Conservation (phyloP, 2,329 filamentous ascomycete species). For the Harringtonia lauricola region DNA sequence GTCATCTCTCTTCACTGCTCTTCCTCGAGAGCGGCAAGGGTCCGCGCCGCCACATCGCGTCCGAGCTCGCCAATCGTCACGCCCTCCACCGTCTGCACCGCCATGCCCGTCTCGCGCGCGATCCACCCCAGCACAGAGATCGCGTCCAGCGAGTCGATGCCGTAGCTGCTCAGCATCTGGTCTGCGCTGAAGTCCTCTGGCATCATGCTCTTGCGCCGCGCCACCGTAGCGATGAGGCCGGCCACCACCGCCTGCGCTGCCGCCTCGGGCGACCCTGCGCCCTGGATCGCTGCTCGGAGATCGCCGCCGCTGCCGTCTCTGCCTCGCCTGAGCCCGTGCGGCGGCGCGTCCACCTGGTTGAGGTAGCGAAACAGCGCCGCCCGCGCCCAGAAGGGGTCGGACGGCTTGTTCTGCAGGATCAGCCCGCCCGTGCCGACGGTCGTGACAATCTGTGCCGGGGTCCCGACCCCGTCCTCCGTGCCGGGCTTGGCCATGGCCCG, state of each 20-base stretch:
- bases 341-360: constrained; percentile 34
- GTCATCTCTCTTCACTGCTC: neutral
- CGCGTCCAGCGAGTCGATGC: constrained; percentile 15
- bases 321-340: constrained; percentile 2
- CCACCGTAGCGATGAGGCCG: constrained; percentile 10
- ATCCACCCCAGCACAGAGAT: constrained; percentile 14
- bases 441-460: constrained; percentile 37
- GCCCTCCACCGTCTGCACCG: constrained; percentile 12
- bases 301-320: neutral
- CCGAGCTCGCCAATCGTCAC: constrained; percentile 10
- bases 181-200: constrained; percentile 9
- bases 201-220: constrained; percentile 12
- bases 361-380: constrained; percentile 37
- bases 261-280: neutral
- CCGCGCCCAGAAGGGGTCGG: constrained; percentile 43
- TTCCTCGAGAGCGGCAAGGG: neutral
- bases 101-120: constrained; percentile 11
- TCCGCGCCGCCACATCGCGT: constrained; percentile 5
- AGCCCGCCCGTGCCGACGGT: constrained; percentile 44
- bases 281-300: constrained; percentile 3
- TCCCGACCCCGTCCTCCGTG: constrained; percentile 13
- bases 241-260: constrained; percentile 1
- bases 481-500: constrained; percentile 30
- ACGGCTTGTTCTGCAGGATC: constrained; percentile 36
- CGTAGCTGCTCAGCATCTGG: constrained; percentile 11